Evolutionary conservation across 257 asterid species (phyloP).

Genomic region (Solanum chaucha): DNA sequence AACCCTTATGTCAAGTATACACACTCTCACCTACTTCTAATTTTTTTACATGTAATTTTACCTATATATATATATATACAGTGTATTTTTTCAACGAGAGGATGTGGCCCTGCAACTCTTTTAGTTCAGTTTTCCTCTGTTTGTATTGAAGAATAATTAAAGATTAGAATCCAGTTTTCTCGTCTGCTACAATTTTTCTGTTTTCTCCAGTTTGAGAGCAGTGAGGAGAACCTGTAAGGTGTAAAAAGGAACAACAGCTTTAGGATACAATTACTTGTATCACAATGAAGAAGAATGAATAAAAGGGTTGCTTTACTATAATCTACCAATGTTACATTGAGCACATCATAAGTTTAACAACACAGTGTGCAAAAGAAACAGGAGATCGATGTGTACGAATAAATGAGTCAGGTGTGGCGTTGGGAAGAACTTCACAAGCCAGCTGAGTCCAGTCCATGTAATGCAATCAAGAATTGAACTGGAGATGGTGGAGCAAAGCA

Average conservation of each 20-base stretch:
- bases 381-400: too few relatives aligned
- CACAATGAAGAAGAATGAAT: too few relatives aligned
- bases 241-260: too few relatives aligned
- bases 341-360: too few relatives aligned
- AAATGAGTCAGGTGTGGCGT: too few relatives aligned
- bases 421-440: slow-evolving; percentile 15
- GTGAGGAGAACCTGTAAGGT: neutral
- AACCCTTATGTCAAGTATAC: neutral
- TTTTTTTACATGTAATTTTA: neutral
- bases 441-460: slow-evolving; percentile 59
- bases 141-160: neutral
- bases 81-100: neutral
- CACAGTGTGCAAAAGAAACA: too few relatives aligned
- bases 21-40: neutral
- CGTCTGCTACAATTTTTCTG: neutral
- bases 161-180: too few relatives aligned
- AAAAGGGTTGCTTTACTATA: too few relatives aligned
- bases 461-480: slow-evolving; percentile 78
- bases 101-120: neutral
- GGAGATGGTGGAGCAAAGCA: slow-evolving; percentile 54
- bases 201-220: neutral
- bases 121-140: neutral
- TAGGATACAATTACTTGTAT: too few relatives aligned
- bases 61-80: neutral
- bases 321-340: too few relatives aligned